phyloP scores from a whole-genome alignment of 257 asterid genomes.

The Solanum rostratum region DNA sequence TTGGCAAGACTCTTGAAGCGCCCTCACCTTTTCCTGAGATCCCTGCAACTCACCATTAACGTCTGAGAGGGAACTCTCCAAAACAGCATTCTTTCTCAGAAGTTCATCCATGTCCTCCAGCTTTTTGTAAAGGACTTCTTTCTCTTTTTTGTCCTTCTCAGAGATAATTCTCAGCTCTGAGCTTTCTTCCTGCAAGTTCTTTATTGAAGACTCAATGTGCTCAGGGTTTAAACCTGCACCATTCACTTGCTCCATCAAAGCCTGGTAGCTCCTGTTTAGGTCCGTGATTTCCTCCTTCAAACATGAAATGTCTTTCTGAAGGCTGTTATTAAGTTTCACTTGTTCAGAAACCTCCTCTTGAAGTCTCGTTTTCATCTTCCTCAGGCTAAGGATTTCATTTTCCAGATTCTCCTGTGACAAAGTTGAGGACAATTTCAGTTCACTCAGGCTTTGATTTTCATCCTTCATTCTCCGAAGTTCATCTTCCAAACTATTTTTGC shows the following conservation, averaged over 20 bases:
- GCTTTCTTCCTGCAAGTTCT: constrained; percentile 53
- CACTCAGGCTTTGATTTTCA: constrained; percentile 44
- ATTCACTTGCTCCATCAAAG: constrained; percentile 56
- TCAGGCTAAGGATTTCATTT: constrained; percentile 48
- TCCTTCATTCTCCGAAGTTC: constrained; percentile 44
- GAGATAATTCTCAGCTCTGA: constrained; percentile 32
- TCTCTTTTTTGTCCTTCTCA: constrained; percentile 43
- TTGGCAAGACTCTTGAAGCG: constrained; percentile 50
- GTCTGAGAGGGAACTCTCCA: constrained; percentile 46
- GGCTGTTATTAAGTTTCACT: constrained; percentile 30
- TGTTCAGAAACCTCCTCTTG: constrained; percentile 64
- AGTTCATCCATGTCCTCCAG: constrained; percentile 52
- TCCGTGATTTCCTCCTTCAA: constrained; percentile 65
- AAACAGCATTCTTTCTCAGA: constrained; percentile 27
- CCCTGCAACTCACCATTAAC: constrained; percentile 50
- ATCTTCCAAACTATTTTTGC: constrained; percentile 50
- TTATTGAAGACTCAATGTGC: constrained; percentile 30
- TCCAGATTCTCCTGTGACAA: constrained; percentile 51
- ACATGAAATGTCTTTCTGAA: constrained; percentile 45
- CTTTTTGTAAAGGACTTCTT: constrained; percentile 42
- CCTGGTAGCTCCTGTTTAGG: constrained; percentile 41
- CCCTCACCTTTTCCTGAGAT: constrained; percentile 29
- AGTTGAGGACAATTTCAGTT: constrained; percentile 36
- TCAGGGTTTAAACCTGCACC: constrained; percentile 49
- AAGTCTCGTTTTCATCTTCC: constrained; percentile 59